These are phyloP conservation scores for Lasiosphaeria hispida DNA, from an alignment of 495 filamentous ascomycete species.

Conservation along the genomic window DNA sequence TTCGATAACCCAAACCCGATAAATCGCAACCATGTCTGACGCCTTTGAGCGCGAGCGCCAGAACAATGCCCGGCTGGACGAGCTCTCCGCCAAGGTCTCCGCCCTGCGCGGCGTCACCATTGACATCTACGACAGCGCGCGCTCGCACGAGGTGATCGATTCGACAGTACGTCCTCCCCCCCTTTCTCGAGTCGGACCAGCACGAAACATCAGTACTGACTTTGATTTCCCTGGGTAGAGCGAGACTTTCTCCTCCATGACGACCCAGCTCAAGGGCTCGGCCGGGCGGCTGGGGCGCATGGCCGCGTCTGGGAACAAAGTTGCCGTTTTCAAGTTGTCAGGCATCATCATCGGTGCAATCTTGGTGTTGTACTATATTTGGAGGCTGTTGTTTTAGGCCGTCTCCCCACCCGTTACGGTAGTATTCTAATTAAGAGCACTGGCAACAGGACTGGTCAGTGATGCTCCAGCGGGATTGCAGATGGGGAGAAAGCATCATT, in stretches of 20 bases:
- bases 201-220: background rate
- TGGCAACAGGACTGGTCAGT: too few species aligned
- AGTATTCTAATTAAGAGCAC: too few species aligned
- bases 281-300: constrained; percentile 85
- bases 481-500: too few species aligned
- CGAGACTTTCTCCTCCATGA: constrained; percentile 60
- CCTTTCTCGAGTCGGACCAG: background rate
- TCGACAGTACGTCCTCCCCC: constrained; percentile 59
- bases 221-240: constrained; percentile 27
- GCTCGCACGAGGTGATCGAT: constrained; percentile 82
- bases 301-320: constrained; percentile 86
- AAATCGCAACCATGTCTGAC: constrained; percentile 67
- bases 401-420: background rate
- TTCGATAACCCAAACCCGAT: constrained; percentile 5
- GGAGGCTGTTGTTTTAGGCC: constrained; percentile 61
- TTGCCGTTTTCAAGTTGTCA: constrained; percentile 83
- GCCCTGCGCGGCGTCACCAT: constrained; percentile 95
- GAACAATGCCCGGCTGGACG: constrained; percentile 92
- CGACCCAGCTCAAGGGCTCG: constrained; percentile 72
- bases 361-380: constrained; percentile 69
- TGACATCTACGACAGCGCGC: constrained; percentile 94
- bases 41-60: constrained; percentile 94
- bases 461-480: too few species aligned
- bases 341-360: constrained; percentile 76
- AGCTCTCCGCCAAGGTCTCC: constrained; percentile 84